Conservation (phyloP, 768 basidiomycete genomes). For the Boletus tylopilopsis region DNA sequence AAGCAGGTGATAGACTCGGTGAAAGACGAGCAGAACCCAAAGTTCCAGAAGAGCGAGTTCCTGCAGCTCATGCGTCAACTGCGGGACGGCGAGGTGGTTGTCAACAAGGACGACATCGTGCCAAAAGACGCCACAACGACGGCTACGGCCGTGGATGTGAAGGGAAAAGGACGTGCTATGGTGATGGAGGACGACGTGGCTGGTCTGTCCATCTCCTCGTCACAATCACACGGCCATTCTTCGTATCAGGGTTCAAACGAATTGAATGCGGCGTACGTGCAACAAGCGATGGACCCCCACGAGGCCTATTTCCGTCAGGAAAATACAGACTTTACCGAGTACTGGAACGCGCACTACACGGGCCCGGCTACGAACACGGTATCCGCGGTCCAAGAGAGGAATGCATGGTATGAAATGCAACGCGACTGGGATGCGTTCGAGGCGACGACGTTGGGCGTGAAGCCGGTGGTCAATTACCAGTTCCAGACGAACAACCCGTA, state of each 20-base stretch:
- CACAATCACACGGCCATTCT: slow-evolving; percentile 9
- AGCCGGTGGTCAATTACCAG: slow-evolving; percentile 53
- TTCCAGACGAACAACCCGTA: slow-evolving; percentile 83
- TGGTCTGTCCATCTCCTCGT: not conserved
- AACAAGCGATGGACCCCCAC: slow-evolving; percentile 39
- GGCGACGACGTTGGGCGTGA: slow-evolving; percentile 64
- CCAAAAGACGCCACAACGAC: slow-evolving; percentile 35
- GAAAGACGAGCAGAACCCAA: slow-evolving; percentile 70
- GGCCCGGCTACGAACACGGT: slow-evolving; percentile 7
- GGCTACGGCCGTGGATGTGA: slow-evolving; percentile 38
- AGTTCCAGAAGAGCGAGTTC: slow-evolving; percentile 83
- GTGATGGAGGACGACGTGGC: not conserved
- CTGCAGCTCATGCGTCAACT: slow-evolving; percentile 83
- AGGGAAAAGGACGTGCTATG: slow-evolving; percentile 62
- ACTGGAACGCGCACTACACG: slow-evolving; percentile 49
- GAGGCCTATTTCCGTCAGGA: slow-evolving; percentile 72
- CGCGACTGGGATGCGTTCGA: slow-evolving; percentile 80
- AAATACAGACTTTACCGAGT: slow-evolving; percentile 60
- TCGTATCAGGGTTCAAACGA: slow-evolving; percentile 20
- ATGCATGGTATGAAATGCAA: slow-evolving; percentile 64
- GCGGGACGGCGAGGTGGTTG: slow-evolving; percentile 71
- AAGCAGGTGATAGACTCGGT: slow-evolving; percentile 75
- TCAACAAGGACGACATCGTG: slow-evolving; percentile 79
- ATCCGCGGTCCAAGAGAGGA: slow-evolving; percentile 27
- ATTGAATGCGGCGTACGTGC: slow-evolving; percentile 15